Percentiles rank a stretch among this genome's conserved stretches.
These are phyloP conservation scores for Pseudogymnoascus sp. DNA, from an alignment of 2,329 filamentous ascomycete species.

Conservation along the genomic window DNA sequence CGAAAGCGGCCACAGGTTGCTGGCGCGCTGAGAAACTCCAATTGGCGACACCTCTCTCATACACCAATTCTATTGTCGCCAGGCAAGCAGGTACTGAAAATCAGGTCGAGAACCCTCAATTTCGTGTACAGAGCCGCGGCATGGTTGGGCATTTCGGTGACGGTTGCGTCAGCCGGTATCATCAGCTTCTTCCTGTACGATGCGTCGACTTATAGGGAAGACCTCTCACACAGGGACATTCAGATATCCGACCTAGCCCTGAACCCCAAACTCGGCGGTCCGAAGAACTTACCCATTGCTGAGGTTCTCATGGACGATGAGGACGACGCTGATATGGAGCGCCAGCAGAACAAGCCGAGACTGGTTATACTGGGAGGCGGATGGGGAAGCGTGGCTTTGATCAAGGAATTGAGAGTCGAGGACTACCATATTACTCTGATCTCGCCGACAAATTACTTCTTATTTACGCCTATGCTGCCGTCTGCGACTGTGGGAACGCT, in stretches of 20 bases:
- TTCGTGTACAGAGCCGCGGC: slow-evolving; percentile 66
- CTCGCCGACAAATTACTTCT: slow-evolving; percentile 90
- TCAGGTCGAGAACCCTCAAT: slow-evolving; percentile 44
- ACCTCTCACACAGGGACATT: slow-evolving; percentile 62
- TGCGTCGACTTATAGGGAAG: slow-evolving; percentile 78
- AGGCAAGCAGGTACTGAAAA: slow-evolving; percentile 46
- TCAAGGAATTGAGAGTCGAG: slow-evolving; percentile 84
- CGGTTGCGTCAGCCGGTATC: slow-evolving; percentile 62
- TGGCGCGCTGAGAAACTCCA: slow-evolving; percentile 9
- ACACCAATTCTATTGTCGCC: slow-evolving; percentile 36
- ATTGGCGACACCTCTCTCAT: slow-evolving; percentile 17
- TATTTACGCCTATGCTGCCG: slow-evolving; percentile 97
- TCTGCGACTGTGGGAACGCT: slow-evolving; percentile 95
- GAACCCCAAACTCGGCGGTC: slow-evolving; percentile 73
- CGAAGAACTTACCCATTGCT: slow-evolving; percentile 90
- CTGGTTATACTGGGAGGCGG: slow-evolving; percentile 89
- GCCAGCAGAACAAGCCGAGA: slow-evolving; percentile 80
- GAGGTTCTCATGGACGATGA: slow-evolving; percentile 86
- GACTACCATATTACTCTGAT: slow-evolving; percentile 96
- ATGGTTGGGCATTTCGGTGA: slow-evolving; percentile 67
- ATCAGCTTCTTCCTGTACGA: slow-evolving; percentile 91
- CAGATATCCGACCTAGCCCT: slow-evolving; percentile 80
- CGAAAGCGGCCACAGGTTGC: not conserved
- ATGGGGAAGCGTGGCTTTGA: slow-evolving; percentile 86
- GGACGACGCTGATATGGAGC: slow-evolving; percentile 63